These are phyloP conservation scores for Gaeumannomyces sp. DNA, from an alignment of 2,329 filamentous ascomycete genomes.

Conservation along the genomic window DNA sequence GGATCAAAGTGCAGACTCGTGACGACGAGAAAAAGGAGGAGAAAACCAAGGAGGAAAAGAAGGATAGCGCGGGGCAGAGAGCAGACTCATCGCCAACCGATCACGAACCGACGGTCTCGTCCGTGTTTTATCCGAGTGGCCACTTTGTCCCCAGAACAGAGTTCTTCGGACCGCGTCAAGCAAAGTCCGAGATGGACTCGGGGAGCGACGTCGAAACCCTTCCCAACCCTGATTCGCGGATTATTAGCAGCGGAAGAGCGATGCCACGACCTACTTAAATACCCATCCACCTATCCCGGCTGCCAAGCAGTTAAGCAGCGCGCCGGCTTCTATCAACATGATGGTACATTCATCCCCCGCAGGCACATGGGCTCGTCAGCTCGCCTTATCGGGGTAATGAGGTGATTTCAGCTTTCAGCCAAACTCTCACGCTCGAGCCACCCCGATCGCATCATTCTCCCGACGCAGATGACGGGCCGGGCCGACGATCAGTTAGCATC, in stretches of 20 bases:
- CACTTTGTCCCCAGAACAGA: neutral
- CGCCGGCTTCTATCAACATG: neutral
- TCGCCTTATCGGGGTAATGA: neutral
- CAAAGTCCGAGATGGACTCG: neutral
- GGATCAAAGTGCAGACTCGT: slow-evolving; percentile 39
- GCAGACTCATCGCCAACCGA: neutral
- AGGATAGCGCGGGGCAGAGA: neutral
- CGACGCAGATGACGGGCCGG: neutral
- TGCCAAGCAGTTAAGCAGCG: neutral
- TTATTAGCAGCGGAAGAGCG: neutral
- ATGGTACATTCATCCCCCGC: too few species aligned
- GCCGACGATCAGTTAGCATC: neutral
- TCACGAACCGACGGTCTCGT: neutral
- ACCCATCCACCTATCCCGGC: neutral
- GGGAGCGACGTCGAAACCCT: neutral
- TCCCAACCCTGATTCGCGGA: neutral
- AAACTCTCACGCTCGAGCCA: neutral
- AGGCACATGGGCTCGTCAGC: neutral
- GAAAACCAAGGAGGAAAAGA: neutral
- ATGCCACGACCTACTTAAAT: neutral
- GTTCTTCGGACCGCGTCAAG: neutral
- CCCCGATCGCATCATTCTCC: neutral
- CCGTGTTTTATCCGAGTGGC: neutral
- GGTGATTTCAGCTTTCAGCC: neutral
- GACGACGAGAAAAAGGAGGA: neutral